Percentiles rank a stretch among this genome's conserved stretches.
These are phyloP conservation scores for Ambrosiella xylebori DNA, from an alignment of 2,329 filamentous ascomycete genomes.

Conservation along the genomic window DNA sequence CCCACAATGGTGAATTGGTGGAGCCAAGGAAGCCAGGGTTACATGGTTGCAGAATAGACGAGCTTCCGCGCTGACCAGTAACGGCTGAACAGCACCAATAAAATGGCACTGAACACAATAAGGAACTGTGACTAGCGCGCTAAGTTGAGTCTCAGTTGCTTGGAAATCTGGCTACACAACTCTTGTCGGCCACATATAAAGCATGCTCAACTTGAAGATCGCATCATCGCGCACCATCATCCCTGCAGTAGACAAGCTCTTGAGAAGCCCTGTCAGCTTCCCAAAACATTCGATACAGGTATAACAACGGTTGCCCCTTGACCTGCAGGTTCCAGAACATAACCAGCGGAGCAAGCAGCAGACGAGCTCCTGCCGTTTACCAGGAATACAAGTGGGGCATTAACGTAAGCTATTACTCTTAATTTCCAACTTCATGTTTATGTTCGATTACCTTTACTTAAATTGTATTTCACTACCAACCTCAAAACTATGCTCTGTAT, in stretches of 20 bases:
- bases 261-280: not conserved
- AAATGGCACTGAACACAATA: not conserved
- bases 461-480: too few species aligned
- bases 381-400: slow-evolving; percentile 1
- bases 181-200: not conserved
- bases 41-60: slow-evolving; percentile 1
- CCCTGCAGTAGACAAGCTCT: not conserved
- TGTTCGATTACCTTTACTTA: too few species aligned
- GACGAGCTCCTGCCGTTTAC: not conserved
- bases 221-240: not conserved
- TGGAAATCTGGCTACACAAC: not conserved
- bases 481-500: too few species aligned
- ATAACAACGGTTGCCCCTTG: not conserved
- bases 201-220: not conserved
- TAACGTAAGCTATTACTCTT: too few species aligned
- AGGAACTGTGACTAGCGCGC: not conserved
- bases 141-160: too few species aligned
- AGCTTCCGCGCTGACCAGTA: not conserved
- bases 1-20: not conserved
- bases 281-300: not conserved
- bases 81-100: not conserved
- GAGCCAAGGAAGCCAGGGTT: slow-evolving; percentile 2
- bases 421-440: too few species aligned
- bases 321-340: not conserved
- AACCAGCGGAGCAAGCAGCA: not conserved